Evolutionary conservation across 2,329 filamentous ascomycete genomes (phyloP), one percentile per base, ranked within the genome.

Genomic region (Aspergillus texensis): DNA sequence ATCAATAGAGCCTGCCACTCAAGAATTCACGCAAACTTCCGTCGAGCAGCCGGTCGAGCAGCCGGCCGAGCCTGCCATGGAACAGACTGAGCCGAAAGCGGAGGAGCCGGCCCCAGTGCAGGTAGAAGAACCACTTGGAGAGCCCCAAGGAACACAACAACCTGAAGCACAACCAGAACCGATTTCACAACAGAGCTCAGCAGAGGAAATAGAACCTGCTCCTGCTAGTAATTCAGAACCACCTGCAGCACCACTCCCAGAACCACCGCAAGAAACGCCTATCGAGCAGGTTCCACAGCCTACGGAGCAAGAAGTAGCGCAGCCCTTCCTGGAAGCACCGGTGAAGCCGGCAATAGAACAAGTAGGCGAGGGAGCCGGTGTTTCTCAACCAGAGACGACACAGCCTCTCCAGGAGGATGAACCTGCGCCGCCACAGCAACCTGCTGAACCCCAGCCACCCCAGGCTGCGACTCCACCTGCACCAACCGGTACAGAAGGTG

Each of bases 31-130:
- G 8, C 34, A 54, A 30, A 48, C 63, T 53, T 57, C 36, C 32
- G 30, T 61, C 24, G 54, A 67, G 45, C 34, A 55, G 21, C 28
- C 39, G 10, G 30, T 61, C 24, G 54, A 67, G 45, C 34, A 55
- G 21, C 28, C 39, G 10, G 28, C 58, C 11, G 45, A 55, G 41
- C 24, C 57, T 52, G 28, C 21, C 12, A 26, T 12, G 30, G 61
- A 56, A 6, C 30, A 36, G 12, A 56, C 36, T 8, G 45, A 61
- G 39, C 9, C 57, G 5, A 39, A 55, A 55, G 32, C 34, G 24
- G 53, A 53, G 53, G 53, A 58, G 48, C 41, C 32, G 32, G 21
- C 26, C n/a, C 28, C 39, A 9, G 26, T 45, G 24, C 19, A 41
- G 39, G 24, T 30, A 16, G 58, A 60, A 30, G 28, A 60, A 28